Evolutionary conservation across 2,329 filamentous ascomycete species (phyloP), one percentile per base, ranked within the genome.

Genomic region (Fusarium fujikuroi): DNA sequence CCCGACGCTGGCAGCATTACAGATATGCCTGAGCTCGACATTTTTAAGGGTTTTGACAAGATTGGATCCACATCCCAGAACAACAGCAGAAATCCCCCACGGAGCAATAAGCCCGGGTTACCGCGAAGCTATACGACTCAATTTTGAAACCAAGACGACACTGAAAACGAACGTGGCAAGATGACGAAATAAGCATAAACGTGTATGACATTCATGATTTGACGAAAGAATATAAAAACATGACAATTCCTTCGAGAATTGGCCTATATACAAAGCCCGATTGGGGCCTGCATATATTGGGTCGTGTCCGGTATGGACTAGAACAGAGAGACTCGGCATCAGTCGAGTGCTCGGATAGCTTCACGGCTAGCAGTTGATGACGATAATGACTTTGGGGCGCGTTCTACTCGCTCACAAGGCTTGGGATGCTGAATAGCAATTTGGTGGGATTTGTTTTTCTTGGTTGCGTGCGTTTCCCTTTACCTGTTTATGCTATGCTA

Each of bases 31-130:
- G 89, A 88, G 3, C 87, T 94, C 57, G 92, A 95, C 76, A 91
- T 95, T 73, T 87, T 93, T 50, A 91, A 93, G 78, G 92, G 92
- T 15, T 95, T 94, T 76, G 89, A 92, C 79, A 92, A 91, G 83
- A 94, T 95, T 79, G 92, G 92, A 52, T 83, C 85, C 50, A 84
- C 79, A 72, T 78, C 79, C 36, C 79, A 83, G 70, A 62, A 28
- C 30, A 64, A 69, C 39, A 52, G 21, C 30, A 69, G 60, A 19
- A 47, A 76, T 28, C 46, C 47, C 23, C 69, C 77, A 39, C 76
- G 76, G 64, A 72, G 61, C 63, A 75, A 61, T 52, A 81, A 81
- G 46, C 79, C 79, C 23, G 60, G 71, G 10, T 53, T 81, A 18
- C 76, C 77, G 40, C 77, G 80, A 72, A 81, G 79, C 71, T 81